Conservation (phyloP, 129 eudicot species). For the Rutidosis leptorrhynchoides region DNA sequence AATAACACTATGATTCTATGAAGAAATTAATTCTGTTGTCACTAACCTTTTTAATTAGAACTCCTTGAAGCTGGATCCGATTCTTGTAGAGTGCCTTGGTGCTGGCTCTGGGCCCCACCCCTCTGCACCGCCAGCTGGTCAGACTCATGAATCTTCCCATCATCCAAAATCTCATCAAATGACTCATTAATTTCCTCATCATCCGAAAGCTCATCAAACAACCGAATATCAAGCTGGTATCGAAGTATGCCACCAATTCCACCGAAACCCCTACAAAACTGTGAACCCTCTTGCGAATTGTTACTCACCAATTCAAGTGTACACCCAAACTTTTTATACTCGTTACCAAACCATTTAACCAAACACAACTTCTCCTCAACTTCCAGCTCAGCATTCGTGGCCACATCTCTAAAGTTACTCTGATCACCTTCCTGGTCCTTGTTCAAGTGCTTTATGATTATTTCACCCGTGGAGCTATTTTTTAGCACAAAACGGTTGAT, state of each 20-base stretch:
- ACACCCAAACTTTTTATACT: constrained; percentile 37
- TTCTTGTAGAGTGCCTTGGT: constrained; percentile 19
- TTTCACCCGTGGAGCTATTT: constrained; percentile 29
- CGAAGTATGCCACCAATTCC: constrained; percentile 44
- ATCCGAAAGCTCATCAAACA: constrained; percentile 29
- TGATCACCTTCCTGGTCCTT: constrained; percentile 35
- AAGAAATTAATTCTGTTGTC: not conserved
- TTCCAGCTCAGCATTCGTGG: constrained; percentile 38
- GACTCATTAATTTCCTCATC: constrained; percentile 16
- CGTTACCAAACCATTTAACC: constrained; percentile 40
- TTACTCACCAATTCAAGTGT: constrained; percentile 36
- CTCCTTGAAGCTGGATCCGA: constrained; percentile 15
- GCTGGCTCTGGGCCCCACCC: constrained; percentile 31
- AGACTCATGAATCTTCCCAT: constrained; percentile 29
- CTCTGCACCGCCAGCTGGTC: constrained; percentile 40
- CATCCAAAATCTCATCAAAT: too few relatives aligned
- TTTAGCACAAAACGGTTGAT: constrained; percentile 27
- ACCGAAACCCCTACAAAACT: constrained; percentile 42
- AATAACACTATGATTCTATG: not conserved
- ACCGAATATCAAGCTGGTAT: constrained; percentile 39
- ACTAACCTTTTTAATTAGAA: constrained; percentile 32
- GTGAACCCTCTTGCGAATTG: constrained; percentile 36
- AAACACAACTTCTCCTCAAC: constrained; percentile 31
- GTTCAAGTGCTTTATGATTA: constrained; percentile 27
- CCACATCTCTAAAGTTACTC: constrained; percentile 38